phyloP scores from a whole-genome alignment of 2,329 filamentous ascomycete genomes.

The Emmonsia crescens region DNA sequence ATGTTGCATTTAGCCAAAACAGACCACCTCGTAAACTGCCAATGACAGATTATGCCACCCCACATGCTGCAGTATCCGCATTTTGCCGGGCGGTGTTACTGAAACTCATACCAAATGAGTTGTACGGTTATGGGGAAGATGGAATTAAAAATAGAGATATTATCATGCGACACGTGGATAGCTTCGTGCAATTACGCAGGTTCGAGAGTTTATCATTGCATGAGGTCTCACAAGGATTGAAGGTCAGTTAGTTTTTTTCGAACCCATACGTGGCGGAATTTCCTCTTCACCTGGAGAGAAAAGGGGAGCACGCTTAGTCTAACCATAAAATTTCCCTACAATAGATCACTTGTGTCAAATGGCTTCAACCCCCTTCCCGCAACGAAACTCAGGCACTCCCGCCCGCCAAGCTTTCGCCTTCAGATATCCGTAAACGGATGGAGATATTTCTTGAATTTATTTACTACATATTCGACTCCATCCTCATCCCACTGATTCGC shows the following conservation, averaged over 20 bases:
- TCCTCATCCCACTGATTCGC: slow-evolving; percentile 75
- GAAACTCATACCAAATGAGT: slow-evolving; percentile 60
- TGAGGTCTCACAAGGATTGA: slow-evolving; percentile 63
- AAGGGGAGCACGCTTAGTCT: not conserved
- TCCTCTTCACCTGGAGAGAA: not conserved
- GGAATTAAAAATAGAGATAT: slow-evolving; percentile 49
- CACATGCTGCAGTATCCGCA: slow-evolving; percentile 60
- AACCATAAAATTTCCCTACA: not conserved
- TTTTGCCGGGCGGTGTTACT: slow-evolving; percentile 71
- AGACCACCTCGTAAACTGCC: slow-evolving; percentile 16
- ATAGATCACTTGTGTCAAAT: slow-evolving; percentile 58
- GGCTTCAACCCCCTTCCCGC: slow-evolving; percentile 54
- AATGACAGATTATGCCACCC: slow-evolving; percentile 58
- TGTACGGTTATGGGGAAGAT: slow-evolving; percentile 56
- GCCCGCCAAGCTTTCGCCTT: slow-evolving; percentile 50
- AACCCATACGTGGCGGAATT: not conserved
- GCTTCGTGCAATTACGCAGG: slow-evolving; percentile 64
- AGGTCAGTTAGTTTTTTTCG: slow-evolving; percentile 39
- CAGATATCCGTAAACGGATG: slow-evolving; percentile 62
- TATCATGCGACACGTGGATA: slow-evolving; percentile 60
- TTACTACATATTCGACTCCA: slow-evolving; percentile 87
- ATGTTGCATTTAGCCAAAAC: slow-evolving; percentile 12
- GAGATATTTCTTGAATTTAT: slow-evolving; percentile 77
- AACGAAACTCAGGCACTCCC: slow-evolving; percentile 17
- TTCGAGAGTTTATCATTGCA: slow-evolving; percentile 76